A percentile compares a stretch with the other conserved stretches of the same genome.
Conservation (phyloP, 441 rosid species). For the Adansonia grandidieri region DNA sequence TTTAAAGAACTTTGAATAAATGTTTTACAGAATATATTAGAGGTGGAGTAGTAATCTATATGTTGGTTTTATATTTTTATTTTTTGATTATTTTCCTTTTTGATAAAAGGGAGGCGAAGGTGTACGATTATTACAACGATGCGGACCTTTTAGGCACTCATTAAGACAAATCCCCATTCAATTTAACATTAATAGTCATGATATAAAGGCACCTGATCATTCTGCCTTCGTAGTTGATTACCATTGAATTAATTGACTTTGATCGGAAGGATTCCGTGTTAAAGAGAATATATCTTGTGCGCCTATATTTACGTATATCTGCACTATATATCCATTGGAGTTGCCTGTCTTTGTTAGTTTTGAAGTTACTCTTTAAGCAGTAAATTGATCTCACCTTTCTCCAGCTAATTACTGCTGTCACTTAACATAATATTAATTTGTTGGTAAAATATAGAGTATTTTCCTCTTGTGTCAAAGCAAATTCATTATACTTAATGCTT, state of each 20-base stretch:
- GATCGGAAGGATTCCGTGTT: not conserved
- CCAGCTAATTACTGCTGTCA: not conserved
- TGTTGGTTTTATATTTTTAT: too few relatives aligned
- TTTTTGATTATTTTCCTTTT: too few relatives aligned
- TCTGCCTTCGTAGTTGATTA: not conserved
- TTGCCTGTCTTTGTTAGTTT: not conserved
- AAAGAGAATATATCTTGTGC: not conserved
- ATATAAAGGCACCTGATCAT: not conserved
- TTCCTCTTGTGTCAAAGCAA: not conserved
- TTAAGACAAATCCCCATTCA: not conserved
- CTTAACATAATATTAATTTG: not conserved
- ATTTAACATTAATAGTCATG: not conserved
- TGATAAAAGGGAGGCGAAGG: too few relatives aligned
- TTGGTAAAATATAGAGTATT: not conserved
- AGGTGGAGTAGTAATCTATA: too few relatives aligned
- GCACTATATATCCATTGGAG: not conserved
- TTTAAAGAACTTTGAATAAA: not conserved
- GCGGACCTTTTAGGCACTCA: not conserved
- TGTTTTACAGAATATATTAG: too few relatives aligned
- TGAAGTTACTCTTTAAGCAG: not conserved
- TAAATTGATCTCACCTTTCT: not conserved
- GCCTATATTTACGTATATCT: too few relatives aligned
- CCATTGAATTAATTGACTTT: not conserved
- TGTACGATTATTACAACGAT: too few relatives aligned
- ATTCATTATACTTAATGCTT: not conserved